These are phyloP conservation scores for Leucocoprinus leucothites DNA, from an alignment of 768 basidiomycete genomes.

Conservation along the genomic window DNA sequence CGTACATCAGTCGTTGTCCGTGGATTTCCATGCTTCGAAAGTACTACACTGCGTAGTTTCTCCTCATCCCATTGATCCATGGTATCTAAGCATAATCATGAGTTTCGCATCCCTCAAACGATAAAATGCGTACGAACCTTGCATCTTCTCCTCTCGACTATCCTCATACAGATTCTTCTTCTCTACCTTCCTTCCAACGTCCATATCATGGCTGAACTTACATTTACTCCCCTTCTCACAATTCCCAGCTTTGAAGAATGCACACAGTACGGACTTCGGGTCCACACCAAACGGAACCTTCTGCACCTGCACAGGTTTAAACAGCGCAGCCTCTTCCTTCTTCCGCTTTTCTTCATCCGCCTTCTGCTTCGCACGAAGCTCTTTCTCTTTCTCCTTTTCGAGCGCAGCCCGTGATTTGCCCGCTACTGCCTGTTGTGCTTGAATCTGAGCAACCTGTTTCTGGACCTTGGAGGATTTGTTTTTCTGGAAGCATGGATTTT, in stretches of 20 bases:
- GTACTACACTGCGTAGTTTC: conserved; percentile 84
- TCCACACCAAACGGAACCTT: conserved; percentile 95
- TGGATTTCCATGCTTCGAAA: conserved; percentile 86
- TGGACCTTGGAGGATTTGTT: conserved; percentile 94
- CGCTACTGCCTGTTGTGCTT: conserved; percentile 67
- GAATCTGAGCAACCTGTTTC: conserved; percentile 75
- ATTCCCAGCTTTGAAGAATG: conserved; percentile 85
- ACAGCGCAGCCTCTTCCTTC: conserved; percentile 82
- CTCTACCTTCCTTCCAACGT: conserved; percentile 87
- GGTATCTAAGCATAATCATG: conserved; percentile 55
- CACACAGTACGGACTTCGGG: conserved; percentile 92
- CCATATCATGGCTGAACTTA: conserved; percentile 93
- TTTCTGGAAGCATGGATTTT: conserved; percentile 53
- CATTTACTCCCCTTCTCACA: conserved; percentile 96
- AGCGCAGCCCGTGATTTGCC: conserved; percentile 81
- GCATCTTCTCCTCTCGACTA: conserved; percentile 72
- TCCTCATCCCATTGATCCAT: conserved; percentile 99
- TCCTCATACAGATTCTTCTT: conserved; percentile 97
- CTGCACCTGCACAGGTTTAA: conserved; percentile 78
- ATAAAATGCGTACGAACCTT: conserved; percentile 43
- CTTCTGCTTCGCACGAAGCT: conserved; percentile 69
- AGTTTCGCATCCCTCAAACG: not conserved
- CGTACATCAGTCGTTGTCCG: conserved; percentile 87
- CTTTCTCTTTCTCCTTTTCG: conserved; percentile 86
- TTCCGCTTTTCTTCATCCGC: conserved; percentile 77